Conservation (phyloP, 345 rosid species). For the Murraya koenigii region DNA sequence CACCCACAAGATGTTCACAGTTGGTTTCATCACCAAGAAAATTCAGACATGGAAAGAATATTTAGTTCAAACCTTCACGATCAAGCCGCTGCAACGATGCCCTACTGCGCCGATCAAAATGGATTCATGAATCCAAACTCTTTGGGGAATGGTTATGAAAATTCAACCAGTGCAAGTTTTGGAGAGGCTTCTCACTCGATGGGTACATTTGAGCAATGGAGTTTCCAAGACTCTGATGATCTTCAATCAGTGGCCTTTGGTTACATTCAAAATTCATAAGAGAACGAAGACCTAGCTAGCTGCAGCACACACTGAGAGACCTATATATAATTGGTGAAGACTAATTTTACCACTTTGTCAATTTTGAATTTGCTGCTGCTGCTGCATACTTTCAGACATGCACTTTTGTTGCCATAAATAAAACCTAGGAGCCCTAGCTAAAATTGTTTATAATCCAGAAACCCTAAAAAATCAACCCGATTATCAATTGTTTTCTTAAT, state of each 20-base stretch:
- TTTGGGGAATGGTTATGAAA: constrained; percentile 36
- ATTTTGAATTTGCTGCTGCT: constrained; percentile 31
- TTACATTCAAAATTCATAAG: constrained; percentile 50
- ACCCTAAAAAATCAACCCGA: constrained; percentile 35
- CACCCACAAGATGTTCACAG: constrained; percentile 50
- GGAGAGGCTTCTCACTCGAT: constrained; percentile 53
- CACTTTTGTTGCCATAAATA: constrained; percentile 45
- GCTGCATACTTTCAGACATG: constrained; percentile 36
- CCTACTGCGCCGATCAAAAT: constrained; percentile 20
- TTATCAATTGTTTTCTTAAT: constrained; percentile 19
- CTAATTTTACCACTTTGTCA: constrained; percentile 18
- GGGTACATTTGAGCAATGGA: constrained; percentile 52
- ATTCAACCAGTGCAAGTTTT: constrained; percentile 38
- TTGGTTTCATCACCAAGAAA: constrained; percentile 48
- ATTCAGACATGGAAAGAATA: constrained; percentile 24
- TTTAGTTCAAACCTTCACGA: constrained; percentile 11
- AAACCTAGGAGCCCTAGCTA: constrained; percentile 51
- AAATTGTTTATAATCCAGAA: constrained; percentile 26
- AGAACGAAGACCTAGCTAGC: background rate
- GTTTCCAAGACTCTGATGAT: constrained; percentile 62
- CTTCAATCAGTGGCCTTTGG: constrained; percentile 64
- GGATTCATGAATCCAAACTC: constrained; percentile 37
- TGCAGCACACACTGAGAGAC: constrained; percentile 4
- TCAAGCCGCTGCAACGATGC: constrained; percentile 13
- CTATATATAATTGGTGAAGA: constrained; percentile 29